These are phyloP conservation scores for barrel medic (Medicago truncatula) DNA, from an alignment of 306 rosid species.

Conservation along the genomic window MtrunA17r5.0-ANR NC_053042.1:54640501-54641000, in stretches of 20 bases:
- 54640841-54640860: slow-evolving; percentile 99
- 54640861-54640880: slow-evolving; percentile 98
- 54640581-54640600: slow-evolving; percentile 13
- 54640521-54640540: slow-evolving; percentile 7
- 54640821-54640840: slow-evolving; percentile 99
- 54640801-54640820: slow-evolving; percentile 32
- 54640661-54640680: slow-evolving; percentile 6
- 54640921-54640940: slow-evolving; percentile 26
- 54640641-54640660: not conserved
- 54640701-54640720: not conserved
- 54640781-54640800: slow-evolving; percentile 31
- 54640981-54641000: slow-evolving; percentile 4
- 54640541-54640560: not conserved
- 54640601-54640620: not conserved
- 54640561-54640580: not conserved
- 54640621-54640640: slow-evolving; percentile 2
- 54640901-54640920: slow-evolving; percentile 57
- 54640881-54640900: slow-evolving; percentile 98
- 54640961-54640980: not conserved
- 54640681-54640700: not conserved
- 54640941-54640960: slow-evolving; percentile 20
- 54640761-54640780: slow-evolving; percentile 1
- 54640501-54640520: slow-evolving; percentile 12
- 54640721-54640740: slow-evolving; percentile 12
- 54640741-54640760: slow-evolving; percentile 1